A percentile compares a stretch with the other conserved stretches of the same genome.
These are phyloP conservation scores for Vigna reflexopilosa DNA, from an alignment of 306 rosid species.

Conservation along the genomic window DNA sequence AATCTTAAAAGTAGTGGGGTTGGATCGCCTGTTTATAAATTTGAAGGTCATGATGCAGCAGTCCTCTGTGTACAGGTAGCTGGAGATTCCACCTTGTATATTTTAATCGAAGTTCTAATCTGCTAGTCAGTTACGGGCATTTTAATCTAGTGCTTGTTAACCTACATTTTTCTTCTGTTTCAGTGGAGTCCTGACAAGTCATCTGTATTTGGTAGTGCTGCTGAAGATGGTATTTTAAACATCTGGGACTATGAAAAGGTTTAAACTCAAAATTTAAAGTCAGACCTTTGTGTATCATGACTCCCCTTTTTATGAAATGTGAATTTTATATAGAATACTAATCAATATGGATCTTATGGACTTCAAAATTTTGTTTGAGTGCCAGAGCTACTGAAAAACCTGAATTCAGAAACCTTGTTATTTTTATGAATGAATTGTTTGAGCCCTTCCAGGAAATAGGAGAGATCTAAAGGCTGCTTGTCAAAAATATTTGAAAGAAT, in stretches of 20 bases:
- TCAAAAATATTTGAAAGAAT: conserved; percentile 17
- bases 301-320: neutral
- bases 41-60: conserved; percentile 92
- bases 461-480: neutral
- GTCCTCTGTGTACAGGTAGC: conserved; percentile 96
- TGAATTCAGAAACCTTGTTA: neutral
- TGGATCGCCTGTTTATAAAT: conserved; percentile 80
- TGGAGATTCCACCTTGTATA: conserved; percentile 16
- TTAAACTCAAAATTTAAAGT: conserved; percentile 18
- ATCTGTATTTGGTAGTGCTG: conserved; percentile 95
- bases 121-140: neutral
- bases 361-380: conserved; percentile 17
- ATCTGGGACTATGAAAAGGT: conserved; percentile 97
- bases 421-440: neutral
- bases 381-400: conserved; percentile 12
- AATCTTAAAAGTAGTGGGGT: conserved; percentile 66
- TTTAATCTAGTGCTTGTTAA: conserved; percentile 27
- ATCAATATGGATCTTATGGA: conserved; percentile 10
- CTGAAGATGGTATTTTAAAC: conserved; percentile 91
- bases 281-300: conserved; percentile 16
- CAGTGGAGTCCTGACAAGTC: conserved; percentile 96
- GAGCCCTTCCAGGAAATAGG: neutral
- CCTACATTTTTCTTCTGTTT: conserved; percentile 40
- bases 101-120: conserved; percentile 13
- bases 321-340: neutral